Evolutionary conservation across 148 eudicot species (phyloP).

Genomic region (Vaccinium vitisidaea): DNA sequence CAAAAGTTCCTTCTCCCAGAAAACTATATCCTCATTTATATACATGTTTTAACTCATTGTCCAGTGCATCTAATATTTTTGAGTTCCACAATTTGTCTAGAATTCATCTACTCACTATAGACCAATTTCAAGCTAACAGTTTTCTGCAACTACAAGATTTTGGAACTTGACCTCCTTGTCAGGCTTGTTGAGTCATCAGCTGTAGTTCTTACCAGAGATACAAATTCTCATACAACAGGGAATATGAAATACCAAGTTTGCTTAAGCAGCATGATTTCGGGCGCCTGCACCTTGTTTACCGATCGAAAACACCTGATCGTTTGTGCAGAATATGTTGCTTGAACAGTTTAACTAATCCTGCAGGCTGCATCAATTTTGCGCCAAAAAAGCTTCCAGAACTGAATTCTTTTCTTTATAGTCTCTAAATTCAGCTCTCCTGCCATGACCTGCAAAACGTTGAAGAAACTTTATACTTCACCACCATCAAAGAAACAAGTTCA

Average conservation of each 20-base stretch:
- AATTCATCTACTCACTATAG: background rate
- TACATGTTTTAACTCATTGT: background rate
- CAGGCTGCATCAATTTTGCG: background rate
- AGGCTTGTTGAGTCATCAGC: background rate
- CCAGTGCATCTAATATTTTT: background rate
- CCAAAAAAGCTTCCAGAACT: conserved; percentile 36
- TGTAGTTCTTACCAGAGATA: background rate
- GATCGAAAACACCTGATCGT: background rate
- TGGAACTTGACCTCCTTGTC: background rate
- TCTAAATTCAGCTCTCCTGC: conserved; percentile 38
- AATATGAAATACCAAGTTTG: background rate
- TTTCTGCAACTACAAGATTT: background rate
- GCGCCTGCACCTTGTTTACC: background rate
- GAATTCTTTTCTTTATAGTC: conserved; percentile 36
- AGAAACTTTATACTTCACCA: background rate
- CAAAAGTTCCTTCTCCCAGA: background rate
- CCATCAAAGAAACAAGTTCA: too few species aligned
- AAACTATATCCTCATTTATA: background rate
- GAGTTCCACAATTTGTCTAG: background rate
- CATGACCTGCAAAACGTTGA: conserved; percentile 35
- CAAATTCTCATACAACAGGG: background rate
- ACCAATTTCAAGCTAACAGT: conserved; percentile 1
- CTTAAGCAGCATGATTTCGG: background rate
- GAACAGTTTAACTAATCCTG: background rate
- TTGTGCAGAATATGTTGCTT: background rate